Evolutionary conservation across 2,329 filamentous ascomycete genomes (phyloP).

Genomic region (Aspergillaceae sp.): DNA sequence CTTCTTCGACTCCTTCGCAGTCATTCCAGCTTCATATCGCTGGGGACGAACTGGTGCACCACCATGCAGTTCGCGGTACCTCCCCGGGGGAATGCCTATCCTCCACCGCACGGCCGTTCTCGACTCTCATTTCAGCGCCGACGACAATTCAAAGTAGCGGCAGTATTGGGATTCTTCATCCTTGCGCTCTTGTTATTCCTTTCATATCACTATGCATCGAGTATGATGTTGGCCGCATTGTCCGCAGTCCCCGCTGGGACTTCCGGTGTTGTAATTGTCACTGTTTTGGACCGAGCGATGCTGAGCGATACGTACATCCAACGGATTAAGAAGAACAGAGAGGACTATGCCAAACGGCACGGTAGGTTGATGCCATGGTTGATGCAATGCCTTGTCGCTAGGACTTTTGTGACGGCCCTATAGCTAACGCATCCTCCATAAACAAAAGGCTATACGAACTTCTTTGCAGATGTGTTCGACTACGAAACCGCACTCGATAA

Average conservation of each 20-base stretch:
- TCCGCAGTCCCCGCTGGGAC: constrained; percentile 21
- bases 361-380: constrained; percentile 44
- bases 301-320: constrained; percentile 61
- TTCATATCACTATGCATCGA: constrained; percentile 31
- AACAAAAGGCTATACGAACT: constrained; percentile 66
- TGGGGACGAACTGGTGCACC: constrained; percentile 11
- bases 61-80: constrained; percentile 85
- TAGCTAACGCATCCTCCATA: not conserved
- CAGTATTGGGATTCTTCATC: constrained; percentile 47
- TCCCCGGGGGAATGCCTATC: constrained; percentile 71
- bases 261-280: constrained; percentile 66
- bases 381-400: too few relatives aligned
- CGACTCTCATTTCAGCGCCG: constrained; percentile 42
- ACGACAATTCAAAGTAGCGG: constrained; percentile 53
- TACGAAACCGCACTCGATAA: constrained; percentile 48
- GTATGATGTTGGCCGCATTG: constrained; percentile 18
- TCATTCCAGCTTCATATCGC: constrained; percentile 11
- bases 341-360: constrained; percentile 75
- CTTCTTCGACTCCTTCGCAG: constrained; percentile 1
- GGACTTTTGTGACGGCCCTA: too few relatives aligned
- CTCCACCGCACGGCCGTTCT: constrained; percentile 57
- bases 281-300: constrained; percentile 62
- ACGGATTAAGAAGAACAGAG: constrained; percentile 70
- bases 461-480: constrained; percentile 68
- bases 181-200: constrained; percentile 56